Percentiles rank a stretch among this genome's conserved stretches.
Evolutionary conservation across 768 basidiomycete species (phyloP).

Genomic region (Butyriboletus loyo): DNA sequence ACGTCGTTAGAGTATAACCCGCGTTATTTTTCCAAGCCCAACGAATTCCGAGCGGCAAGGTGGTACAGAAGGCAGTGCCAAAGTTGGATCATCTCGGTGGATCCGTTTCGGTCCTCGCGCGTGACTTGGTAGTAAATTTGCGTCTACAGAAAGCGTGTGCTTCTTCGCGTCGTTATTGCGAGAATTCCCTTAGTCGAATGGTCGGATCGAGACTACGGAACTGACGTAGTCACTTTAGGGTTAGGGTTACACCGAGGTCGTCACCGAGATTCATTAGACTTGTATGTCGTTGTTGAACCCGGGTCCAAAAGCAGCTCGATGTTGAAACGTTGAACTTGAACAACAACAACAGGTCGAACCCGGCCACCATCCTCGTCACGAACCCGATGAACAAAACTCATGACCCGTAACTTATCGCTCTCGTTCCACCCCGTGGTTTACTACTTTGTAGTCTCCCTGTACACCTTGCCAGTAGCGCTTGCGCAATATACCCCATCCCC

Average conservation of each 20-base stretch:
- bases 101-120: conserved; percentile 38
- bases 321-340: not conserved
- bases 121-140: conserved; percentile 57
- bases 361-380: conserved; percentile 2
- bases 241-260: no score
- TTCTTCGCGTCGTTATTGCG: conserved; percentile 51
- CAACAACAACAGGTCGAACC: not conserved
- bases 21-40: conserved; percentile 36
- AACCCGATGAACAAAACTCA: conserved; percentile 16
- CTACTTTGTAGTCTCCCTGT: conserved; percentile 8
- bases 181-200: conserved; percentile 35
- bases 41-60: conserved; percentile 35
- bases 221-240: no score
- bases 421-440: conserved; percentile 8
- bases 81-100: not conserved
- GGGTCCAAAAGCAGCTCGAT: conserved; percentile 8
- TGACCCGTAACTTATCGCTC: conserved; percentile 16
- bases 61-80: conserved; percentile 31
- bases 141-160: conserved; percentile 48
- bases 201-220: conserved; percentile 16
- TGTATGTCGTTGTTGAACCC: not conserved
- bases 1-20: conserved; percentile 36
- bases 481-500: conserved; percentile 26
- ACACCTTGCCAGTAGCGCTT: conserved; percentile 10
- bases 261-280: not conserved